Evolutionary conservation across 805 yeast genomes (phyloP).

Genomic region (Torulaspora franciscae): DNA sequence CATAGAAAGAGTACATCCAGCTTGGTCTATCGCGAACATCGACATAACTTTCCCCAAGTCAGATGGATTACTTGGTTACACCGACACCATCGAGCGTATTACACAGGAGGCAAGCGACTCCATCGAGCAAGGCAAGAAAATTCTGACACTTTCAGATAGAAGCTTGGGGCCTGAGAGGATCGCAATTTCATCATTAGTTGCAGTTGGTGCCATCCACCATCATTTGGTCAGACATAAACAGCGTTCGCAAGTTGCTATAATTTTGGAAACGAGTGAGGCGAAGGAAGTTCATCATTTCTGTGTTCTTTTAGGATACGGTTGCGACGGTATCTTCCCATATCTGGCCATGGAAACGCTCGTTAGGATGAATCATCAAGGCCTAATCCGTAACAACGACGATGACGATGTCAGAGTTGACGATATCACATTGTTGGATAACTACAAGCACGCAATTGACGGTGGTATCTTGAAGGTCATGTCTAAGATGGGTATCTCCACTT

Average conservation of each 20-base stretch:
- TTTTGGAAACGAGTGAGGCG: conserved; percentile 94
- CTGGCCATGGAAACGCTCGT: conserved; percentile 84
- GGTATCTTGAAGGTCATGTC: conserved; percentile 97
- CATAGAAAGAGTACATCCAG: conserved; percentile 70
- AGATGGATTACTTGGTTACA: conserved; percentile 84
- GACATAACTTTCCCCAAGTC: conserved; percentile 83
- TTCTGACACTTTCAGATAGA: conserved; percentile 74
- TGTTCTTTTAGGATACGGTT: conserved; percentile 93
- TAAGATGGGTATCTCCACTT: conserved; percentile 97
- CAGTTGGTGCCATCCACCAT: conserved; percentile 97
- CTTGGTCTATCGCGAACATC: conserved; percentile 76
- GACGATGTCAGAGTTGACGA: conserved; percentile 42
- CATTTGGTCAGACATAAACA: conserved; percentile 92
- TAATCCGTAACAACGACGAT: conserved; percentile 48
- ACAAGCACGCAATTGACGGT: conserved; percentile 77
- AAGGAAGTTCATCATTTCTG: conserved; percentile 96
- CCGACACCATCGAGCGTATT: conserved; percentile 75
- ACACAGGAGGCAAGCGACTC: conserved; percentile 85
- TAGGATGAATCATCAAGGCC: conserved; percentile 76
- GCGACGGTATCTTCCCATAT: conserved; percentile 93
- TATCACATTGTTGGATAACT: conserved; percentile 64
- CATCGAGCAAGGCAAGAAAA: conserved; percentile 66
- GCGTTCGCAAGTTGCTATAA: conserved; percentile 88
- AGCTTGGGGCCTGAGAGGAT: conserved; percentile 56
- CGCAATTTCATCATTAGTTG: conserved; percentile 81